Evolutionary conservation across 805 yeast genomes (phyloP).

Genomic region (Cyberlindnera maclurae): DNA sequence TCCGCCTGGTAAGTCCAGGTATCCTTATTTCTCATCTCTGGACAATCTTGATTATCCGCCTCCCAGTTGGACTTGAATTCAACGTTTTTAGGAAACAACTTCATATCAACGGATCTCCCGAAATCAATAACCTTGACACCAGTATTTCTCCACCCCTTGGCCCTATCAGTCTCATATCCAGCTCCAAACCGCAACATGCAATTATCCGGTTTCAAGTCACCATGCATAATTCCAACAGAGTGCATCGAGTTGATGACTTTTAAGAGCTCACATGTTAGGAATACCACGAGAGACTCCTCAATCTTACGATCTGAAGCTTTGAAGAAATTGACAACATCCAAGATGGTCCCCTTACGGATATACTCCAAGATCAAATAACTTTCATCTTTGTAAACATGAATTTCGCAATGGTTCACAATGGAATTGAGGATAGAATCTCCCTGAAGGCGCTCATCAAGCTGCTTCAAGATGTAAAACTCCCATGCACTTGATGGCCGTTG

Average conservation of each 20-base stretch:
- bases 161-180: slow-evolving; percentile 12
- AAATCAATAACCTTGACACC: slow-evolving; percentile 70
- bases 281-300: slow-evolving; percentile 60
- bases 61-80: slow-evolving; percentile 55
- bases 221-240: slow-evolving; percentile 62
- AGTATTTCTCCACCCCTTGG: slow-evolving; percentile 28
- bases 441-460: slow-evolving; percentile 38
- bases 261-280: slow-evolving; percentile 58
- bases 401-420: slow-evolving; percentile 42
- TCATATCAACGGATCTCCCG: slow-evolving; percentile 72
- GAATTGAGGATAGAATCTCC: slow-evolving; percentile 26
- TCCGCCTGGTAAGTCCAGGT: slow-evolving; percentile 81
- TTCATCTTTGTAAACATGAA: slow-evolving; percentile 33
- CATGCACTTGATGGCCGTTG: slow-evolving; percentile 65
- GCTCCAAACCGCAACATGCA: slow-evolving; percentile 60
- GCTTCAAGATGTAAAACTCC: slow-evolving; percentile 73
- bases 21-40: slow-evolving; percentile 49
- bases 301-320: slow-evolving; percentile 28
- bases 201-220: slow-evolving; percentile 81
- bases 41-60: slow-evolving; percentile 64
- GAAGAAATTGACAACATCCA: slow-evolving; percentile 56
- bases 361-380: slow-evolving; percentile 21
- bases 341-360: slow-evolving; percentile 58
- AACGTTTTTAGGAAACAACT: slow-evolving; percentile 41
- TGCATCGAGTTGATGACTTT: slow-evolving; percentile 58